Conservation (phyloP, 163 green algal genomes). For the Coccomyxa subellipsoidea region DNA sequence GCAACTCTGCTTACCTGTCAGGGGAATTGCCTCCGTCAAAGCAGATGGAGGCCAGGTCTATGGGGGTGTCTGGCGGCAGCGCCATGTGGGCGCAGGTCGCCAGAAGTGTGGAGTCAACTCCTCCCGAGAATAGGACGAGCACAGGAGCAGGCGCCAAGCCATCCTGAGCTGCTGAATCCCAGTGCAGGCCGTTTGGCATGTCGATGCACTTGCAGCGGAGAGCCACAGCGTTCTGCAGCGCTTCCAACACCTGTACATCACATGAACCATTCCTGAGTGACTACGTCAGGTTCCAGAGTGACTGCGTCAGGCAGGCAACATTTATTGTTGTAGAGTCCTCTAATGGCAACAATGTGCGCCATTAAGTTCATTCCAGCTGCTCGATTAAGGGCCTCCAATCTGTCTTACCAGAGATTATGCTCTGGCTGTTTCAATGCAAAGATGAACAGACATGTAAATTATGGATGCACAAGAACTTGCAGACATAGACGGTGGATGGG, state of each 20-base stretch:
- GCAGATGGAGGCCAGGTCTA: slow-evolving; percentile 89
- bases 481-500: no score
- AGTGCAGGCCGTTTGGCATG: not conserved
- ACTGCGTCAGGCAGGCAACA: no score
- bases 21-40: slow-evolving; percentile 76
- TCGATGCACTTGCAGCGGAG: not conserved
- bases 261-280: not conserved
- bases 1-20: slow-evolving; percentile 57
- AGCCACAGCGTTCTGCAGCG: not conserved
- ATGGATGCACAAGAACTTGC: no score
- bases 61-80: slow-evolving; percentile 47
- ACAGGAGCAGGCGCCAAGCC: slow-evolving; percentile 40
- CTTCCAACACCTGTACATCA: slow-evolving; percentile 11
- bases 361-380: no score
- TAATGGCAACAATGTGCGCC: no score
- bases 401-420: no score
- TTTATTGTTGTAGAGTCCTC: no score
- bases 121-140: slow-evolving; percentile 89
- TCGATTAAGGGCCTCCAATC: no score
- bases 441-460: no score
- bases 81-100: slow-evolving; percentile 69
- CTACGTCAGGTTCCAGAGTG: no score
- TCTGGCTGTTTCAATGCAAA: no score
- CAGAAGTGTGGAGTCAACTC: slow-evolving; percentile 87
- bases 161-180: not conserved